These are phyloP conservation scores for Cladosporium austrohemisphaericum DNA, from an alignment of 2,329 filamentous ascomycete species.

Conservation along the genomic window DNA sequence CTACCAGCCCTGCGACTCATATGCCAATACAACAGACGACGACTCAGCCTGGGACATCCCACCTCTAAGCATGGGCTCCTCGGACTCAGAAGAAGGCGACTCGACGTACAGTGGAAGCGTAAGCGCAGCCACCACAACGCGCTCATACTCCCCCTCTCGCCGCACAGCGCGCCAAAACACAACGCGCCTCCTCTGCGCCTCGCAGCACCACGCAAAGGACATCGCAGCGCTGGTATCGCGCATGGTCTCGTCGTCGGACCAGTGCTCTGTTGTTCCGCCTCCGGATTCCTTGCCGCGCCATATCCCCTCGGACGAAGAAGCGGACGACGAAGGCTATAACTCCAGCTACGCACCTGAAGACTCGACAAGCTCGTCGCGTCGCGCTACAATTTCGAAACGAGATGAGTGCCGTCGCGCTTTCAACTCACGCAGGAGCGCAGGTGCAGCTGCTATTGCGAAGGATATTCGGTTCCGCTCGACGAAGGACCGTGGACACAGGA, in stretches of 20 bases:
- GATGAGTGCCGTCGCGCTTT: conserved; percentile 1
- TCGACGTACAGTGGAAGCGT: conserved; percentile 11
- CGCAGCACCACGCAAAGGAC: conserved; percentile 36
- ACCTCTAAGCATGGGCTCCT: conserved; percentile 13
- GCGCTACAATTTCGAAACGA: conserved; percentile 3
- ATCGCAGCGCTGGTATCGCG: conserved; percentile 40
- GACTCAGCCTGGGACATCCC: conserved; percentile 30
- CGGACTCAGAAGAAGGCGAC: conserved; percentile 17
- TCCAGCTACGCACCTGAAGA: background rate
- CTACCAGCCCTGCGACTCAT: conserved; percentile 33
- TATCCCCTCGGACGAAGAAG: conserved; percentile 1
- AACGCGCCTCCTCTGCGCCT: conserved; percentile 39
- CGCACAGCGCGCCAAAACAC: conserved; percentile 40
- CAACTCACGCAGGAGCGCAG: background rate
- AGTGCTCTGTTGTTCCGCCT: conserved; percentile 33
- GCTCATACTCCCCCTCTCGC: conserved; percentile 34
- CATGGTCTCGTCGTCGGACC: conserved; percentile 41
- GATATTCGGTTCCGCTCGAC: conserved; percentile 1
- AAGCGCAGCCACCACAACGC: conserved; percentile 15
- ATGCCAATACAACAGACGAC: conserved; percentile 30
- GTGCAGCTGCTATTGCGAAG: conserved; percentile 8
- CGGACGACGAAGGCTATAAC: conserved; percentile 14
- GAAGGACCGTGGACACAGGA: conserved; percentile 6
- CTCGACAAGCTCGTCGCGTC: background rate
- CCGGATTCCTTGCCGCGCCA: conserved; percentile 10